Evolutionary conservation across 2,329 filamentous ascomycete genomes (phyloP).

Genomic region (Penicillium sp.): DNA sequence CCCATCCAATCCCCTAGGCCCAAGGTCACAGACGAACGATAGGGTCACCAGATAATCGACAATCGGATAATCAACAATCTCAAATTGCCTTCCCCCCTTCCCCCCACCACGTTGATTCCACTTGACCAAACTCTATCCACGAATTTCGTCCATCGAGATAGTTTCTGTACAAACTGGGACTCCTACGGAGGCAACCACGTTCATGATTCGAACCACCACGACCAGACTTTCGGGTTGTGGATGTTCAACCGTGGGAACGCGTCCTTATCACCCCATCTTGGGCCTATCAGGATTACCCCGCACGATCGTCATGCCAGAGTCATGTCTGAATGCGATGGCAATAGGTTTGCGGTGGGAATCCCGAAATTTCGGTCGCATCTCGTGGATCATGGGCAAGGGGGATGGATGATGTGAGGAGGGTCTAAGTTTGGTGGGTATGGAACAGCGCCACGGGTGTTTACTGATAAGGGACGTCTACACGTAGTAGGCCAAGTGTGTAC

Average conservation of each 20-base stretch:
- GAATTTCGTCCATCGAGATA: no score
- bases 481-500: no score
- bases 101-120: neutral
- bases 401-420: neutral
- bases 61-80: neutral
- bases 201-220: neutral
- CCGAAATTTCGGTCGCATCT: neutral
- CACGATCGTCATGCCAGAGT: slow-evolving; percentile 29
- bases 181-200: neutral
- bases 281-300: slow-evolving; percentile 25
- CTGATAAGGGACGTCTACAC: slow-evolving; percentile 18
- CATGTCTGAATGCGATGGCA: slow-evolving; percentile 10
- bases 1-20: neutral
- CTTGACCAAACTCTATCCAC: neutral
- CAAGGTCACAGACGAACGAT: neutral
- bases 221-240: neutral
- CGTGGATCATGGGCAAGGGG: neutral
- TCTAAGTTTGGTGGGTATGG: neutral
- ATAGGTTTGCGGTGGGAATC: neutral
- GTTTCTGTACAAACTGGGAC: no score
- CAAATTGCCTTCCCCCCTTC: neutral
- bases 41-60: neutral
- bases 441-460: slow-evolving; percentile 6
- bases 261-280: slow-evolving; percentile 16
- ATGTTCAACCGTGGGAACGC: slow-evolving; percentile 5